These are phyloP conservation scores for Panaeolus papilionaceus DNA, from an alignment of 768 basidiomycete species.

Conservation along the genomic window DNA sequence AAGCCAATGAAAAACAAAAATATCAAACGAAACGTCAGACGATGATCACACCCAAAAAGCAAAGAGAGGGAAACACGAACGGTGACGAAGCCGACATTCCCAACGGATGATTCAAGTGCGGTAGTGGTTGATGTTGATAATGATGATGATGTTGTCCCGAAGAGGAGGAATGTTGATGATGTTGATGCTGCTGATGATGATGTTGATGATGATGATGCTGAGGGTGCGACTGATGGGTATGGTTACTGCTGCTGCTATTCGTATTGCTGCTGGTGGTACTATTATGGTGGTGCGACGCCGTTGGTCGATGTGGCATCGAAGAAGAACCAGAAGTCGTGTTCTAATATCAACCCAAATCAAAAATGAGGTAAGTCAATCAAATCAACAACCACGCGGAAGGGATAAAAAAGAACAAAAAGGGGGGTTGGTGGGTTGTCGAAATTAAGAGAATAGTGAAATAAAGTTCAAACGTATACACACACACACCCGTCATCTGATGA, in stretches of 20 bases:
- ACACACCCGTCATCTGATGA: conserved; percentile 10
- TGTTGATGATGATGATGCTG: background rate
- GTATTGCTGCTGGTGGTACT: too few relatives aligned
- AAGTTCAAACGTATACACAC: conserved; percentile 14
- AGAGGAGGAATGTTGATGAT: conserved; percentile 5
- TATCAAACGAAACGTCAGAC: background rate
- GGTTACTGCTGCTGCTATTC: background rate
- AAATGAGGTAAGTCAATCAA: background rate
- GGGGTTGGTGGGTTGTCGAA: background rate
- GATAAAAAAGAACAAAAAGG: background rate
- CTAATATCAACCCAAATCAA: conserved; percentile 8
- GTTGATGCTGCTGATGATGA: background rate
- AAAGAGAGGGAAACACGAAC: background rate
- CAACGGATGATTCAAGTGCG: background rate
- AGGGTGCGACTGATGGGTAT: background rate
- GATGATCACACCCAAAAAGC: background rate
- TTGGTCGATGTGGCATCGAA: conserved; percentile 11
- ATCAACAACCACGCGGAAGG: background rate
- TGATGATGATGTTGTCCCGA: conserved; percentile 1
- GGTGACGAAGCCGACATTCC: conserved; percentile 10
- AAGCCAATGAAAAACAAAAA: background rate
- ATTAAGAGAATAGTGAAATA: conserved; percentile 14
- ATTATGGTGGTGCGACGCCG: background rate
- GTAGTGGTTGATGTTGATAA: background rate
- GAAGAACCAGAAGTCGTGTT: conserved; percentile 9